These are phyloP conservation scores for Exutisphaerella laricina DNA, from an alignment of 2,329 filamentous ascomycete species.

Conservation along the genomic window DNA sequence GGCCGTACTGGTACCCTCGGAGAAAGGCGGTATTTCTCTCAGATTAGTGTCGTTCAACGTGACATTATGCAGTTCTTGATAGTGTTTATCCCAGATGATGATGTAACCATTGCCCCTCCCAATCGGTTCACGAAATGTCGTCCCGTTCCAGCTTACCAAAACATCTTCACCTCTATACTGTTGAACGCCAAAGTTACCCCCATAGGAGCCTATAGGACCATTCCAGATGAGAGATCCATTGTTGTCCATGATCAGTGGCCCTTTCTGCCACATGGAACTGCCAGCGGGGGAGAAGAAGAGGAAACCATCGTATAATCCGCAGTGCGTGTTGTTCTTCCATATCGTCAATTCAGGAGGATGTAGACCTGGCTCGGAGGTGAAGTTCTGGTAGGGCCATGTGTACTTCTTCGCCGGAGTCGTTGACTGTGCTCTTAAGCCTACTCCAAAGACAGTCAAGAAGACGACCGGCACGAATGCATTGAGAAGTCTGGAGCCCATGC, in stretches of 20 bases:
- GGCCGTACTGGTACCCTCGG: neutral
- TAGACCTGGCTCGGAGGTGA: neutral
- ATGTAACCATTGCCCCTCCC: conserved; percentile 18
- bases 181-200: conserved; percentile 19
- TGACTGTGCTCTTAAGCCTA: neutral
- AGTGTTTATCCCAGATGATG: conserved; percentile 16
- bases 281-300: conserved; percentile 21
- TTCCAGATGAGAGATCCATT: conserved; percentile 21
- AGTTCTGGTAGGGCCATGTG: conserved; percentile 4
- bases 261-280: conserved; percentile 9
- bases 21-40: conserved; percentile 7
- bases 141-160: conserved; percentile 19
- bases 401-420: neutral
- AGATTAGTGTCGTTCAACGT: conserved; percentile 15
- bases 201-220: conserved; percentile 7
- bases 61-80: conserved; percentile 16
- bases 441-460: too few species aligned
- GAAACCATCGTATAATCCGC: conserved; percentile 9
- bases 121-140: conserved; percentile 15
- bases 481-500: too few species aligned
- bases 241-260: conserved; percentile 14
- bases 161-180: conserved; percentile 15
- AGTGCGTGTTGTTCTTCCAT: neutral
- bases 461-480: neutral
- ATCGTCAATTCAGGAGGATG: neutral